Evolutionary conservation across 768 basidiomycete genomes (phyloP), one percentile per base, ranked within the genome.

Genomic region (Hypsizygus marmoreus): DNA sequence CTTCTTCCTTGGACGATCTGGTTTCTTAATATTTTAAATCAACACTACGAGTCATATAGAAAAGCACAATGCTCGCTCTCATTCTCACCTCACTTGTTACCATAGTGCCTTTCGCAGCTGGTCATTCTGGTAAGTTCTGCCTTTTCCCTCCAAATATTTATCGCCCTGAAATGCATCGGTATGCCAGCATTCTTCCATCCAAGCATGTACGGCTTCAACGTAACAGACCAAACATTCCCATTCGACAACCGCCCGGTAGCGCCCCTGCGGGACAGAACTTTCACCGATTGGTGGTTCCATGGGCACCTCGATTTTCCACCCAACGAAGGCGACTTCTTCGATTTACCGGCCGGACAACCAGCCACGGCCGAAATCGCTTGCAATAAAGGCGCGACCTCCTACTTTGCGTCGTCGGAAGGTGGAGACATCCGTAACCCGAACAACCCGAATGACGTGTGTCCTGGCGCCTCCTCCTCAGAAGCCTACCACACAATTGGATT

Each of bases 191-290:
- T 79, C 12, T 83, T 65, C 63, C 73, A 79, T 46, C 73, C 80
- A 3, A 73, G 76, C 60, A 84, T 86, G 80, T 84, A 55, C 47
- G 84, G 85, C 1, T 86, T 81, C 70, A 84, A 86, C 43, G 82
- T 83, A n/a, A 84, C 82, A 1, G 47, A 53, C 6, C 36, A 72
- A 28, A 77, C 77, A 1, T 84, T 73, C 39, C 33, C 66, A 4
- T 82, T 83, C 61, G 84, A 86, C 56, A 86, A 86, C 59, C 77
- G 84, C 2, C 83, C 86, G 19, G 81, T 76, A 16, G 59, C 57
- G 47, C 69, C 65, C 43, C 61, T 68, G 56, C 42, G 79, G 64
- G 66, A 61, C 56, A 50, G 61, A 75, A 73, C 80, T 63, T 84
- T 84, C 70, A 49, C 74, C 62, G 53, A 70, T 52, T 67, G 82